These are phyloP conservation scores for Tylopilus rubrobrunneus DNA, from an alignment of 768 basidiomycete genomes.

Conservation along the genomic window DNA sequence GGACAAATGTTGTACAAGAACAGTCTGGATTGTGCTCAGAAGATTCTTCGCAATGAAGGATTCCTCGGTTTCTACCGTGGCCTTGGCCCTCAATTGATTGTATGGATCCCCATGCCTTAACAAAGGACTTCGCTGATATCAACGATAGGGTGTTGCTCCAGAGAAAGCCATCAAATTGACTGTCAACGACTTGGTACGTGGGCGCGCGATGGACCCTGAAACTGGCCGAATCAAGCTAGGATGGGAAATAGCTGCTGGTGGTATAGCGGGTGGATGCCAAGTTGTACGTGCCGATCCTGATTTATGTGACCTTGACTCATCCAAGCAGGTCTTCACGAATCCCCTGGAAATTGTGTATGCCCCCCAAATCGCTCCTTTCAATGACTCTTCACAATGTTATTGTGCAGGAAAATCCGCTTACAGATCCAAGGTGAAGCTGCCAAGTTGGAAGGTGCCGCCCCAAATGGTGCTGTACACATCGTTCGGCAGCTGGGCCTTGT, in stretches of 20 bases:
- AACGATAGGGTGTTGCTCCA: slow-evolving; percentile 79
- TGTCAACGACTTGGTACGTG: slow-evolving; percentile 88
- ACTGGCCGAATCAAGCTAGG: slow-evolving; percentile 88
- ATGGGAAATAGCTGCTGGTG: slow-evolving; percentile 95
- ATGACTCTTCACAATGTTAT: not conserved
- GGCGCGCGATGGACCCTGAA: slow-evolving; percentile 85
- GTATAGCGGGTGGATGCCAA: slow-evolving; percentile 93
- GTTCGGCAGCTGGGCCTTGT: slow-evolving; percentile 88
- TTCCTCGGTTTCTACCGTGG: slow-evolving; percentile 95
- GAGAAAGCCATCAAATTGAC: slow-evolving; percentile 99
- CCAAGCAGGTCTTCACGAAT: slow-evolving; percentile 85
- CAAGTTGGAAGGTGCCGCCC: slow-evolving; percentile 73
- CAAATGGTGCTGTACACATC: slow-evolving; percentile 89
- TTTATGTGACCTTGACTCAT: slow-evolving; percentile 15
- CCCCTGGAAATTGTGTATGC: slow-evolving; percentile 92
- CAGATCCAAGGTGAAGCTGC: slow-evolving; percentile 97
- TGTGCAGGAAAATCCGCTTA: slow-evolving; percentile 79
- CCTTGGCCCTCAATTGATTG: slow-evolving; percentile 90
- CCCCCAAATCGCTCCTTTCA: not conserved
- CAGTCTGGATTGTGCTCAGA: slow-evolving; percentile 88
- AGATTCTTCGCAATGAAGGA: slow-evolving; percentile 94
- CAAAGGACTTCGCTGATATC: slow-evolving; percentile 6
- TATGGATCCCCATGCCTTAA: slow-evolving; percentile 30
- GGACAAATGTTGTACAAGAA: slow-evolving; percentile 97
- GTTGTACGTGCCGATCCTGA: slow-evolving; percentile 60